These are phyloP conservation scores for Yamadazyma paraphyllophila DNA, from an alignment of 805 yeast species.

Conservation along the genomic window DNA sequence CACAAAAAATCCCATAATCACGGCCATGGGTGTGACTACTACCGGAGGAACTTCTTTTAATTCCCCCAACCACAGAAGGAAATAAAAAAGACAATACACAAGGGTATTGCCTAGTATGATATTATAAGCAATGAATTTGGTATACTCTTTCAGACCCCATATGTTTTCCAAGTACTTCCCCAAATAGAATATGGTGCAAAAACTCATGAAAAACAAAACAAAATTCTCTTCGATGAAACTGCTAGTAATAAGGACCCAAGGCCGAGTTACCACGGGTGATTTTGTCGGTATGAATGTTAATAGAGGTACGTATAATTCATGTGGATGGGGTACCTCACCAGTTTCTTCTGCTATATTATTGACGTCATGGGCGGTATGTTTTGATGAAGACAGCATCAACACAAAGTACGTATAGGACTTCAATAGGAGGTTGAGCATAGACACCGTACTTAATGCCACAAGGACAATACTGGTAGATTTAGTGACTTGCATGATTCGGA, in stretches of 20 bases:
- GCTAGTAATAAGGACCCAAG: constrained; percentile 52
- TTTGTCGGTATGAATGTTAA: constrained; percentile 49
- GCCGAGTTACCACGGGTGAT: constrained; percentile 38
- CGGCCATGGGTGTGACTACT: constrained; percentile 52
- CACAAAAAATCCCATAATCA: constrained; percentile 58
- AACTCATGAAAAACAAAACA: constrained; percentile 35
- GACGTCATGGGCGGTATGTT: constrained; percentile 21
- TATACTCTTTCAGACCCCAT: constrained; percentile 59
- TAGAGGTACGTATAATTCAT: constrained; percentile 47
- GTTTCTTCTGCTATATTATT: constrained; percentile 29
- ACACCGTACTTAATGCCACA: constrained; percentile 29
- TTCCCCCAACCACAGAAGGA: constrained; percentile 14
- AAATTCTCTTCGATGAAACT: constrained; percentile 46
- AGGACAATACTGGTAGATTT: constrained; percentile 34
- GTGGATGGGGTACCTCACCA: constrained; percentile 42
- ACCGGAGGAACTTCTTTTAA: constrained; percentile 37
- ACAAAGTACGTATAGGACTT: constrained; percentile 40
- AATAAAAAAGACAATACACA: constrained; percentile 26
- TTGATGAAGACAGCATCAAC: constrained; percentile 29
- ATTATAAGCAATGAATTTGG: constrained; percentile 43
- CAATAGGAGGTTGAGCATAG: constrained; percentile 32
- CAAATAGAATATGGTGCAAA: constrained; percentile 44
- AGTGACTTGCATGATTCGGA: constrained; percentile 27
- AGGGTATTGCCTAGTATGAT: constrained; percentile 34
- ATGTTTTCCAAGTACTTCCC: constrained; percentile 64